Evolutionary conservation across 1,139 yeast species (phyloP), one percentile per base, ranked within the genome.

Genomic region (Lodderomyces theae): DNA sequence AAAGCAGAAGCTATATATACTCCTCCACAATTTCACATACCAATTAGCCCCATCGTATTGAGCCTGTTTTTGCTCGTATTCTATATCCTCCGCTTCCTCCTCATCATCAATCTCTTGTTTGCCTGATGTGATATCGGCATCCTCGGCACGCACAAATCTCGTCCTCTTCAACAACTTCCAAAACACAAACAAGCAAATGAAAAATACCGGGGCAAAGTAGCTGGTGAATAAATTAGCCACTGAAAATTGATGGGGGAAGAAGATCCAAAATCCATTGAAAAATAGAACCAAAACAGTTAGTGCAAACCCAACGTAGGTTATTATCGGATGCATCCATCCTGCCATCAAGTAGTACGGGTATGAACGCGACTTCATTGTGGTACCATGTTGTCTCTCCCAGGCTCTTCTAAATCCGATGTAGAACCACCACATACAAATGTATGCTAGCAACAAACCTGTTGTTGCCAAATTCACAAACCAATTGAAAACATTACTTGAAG

Each of bases 371-470:
- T 54, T 46, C 34, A 54, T 52, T 37, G 54, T 56, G 15, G 53
- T 45, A 4, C 67, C 66, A 8, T 43, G 39, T 49, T 67, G 73
- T 6, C 63, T 69, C 11, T 42, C 51, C 47, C 62, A 57, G 0
- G 69, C 70, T 37, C 42, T 55, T 47, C 62, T 60, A 48, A 66
- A 64, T 47, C 63, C 61, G 55, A 66, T 66, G 55, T 75, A 79
- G 41, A 72, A 57, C 50, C 68, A 57, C 57, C 80, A 74, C 42
- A 78, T 70, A 43, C 72, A 64, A 10, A 72, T 63, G 67, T 79
- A 79, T 12, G 79, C 69, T 45, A 77, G 60, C 50, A 79, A 70
- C 36, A 77, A 63, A 9, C 81, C 78, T 19, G 80, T 77, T 15
- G 82, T 79, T 37, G 67, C 56, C 51, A 66, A 61, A 48, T 65